Conservation (phyloP, 2,329 filamentous ascomycete genomes). For the Sarocladium brachiariae region DNA sequence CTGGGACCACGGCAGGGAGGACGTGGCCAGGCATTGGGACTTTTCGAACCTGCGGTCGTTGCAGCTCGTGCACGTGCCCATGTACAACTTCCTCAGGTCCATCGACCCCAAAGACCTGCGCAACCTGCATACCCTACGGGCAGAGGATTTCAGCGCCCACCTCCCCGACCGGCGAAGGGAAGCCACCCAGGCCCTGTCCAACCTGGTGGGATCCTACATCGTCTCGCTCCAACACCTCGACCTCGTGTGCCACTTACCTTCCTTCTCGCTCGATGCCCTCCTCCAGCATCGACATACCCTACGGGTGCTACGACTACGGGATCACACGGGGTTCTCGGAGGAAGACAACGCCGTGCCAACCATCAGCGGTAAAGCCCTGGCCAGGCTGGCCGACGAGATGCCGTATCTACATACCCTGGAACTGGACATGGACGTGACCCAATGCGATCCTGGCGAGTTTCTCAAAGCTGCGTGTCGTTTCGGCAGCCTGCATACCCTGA, state of each 20-base stretch:
- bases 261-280: slow-evolving; percentile 34
- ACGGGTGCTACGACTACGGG: slow-evolving; percentile 32
- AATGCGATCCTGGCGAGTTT: slow-evolving; percentile 29
- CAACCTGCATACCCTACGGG: slow-evolving; percentile 29
- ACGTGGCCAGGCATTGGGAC: slow-evolving; percentile 37
- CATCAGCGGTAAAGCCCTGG: slow-evolving; percentile 26
- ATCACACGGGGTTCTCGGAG: slow-evolving; percentile 38
- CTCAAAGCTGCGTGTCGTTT: slow-evolving; percentile 33
- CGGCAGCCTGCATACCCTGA: slow-evolving; percentile 31
- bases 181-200: slow-evolving; percentile 31
- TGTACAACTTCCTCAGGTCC: slow-evolving; percentile 37
- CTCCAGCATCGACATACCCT: slow-evolving; percentile 31
- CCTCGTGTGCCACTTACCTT: slow-evolving; percentile 33
- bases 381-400: slow-evolving; percentile 25
- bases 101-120: slow-evolving; percentile 30
- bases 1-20: slow-evolving; percentile 35
- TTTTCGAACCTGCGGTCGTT: slow-evolving; percentile 36
- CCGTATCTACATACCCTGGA: slow-evolving; percentile 33
- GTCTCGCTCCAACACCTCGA: slow-evolving; percentile 29
- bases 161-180: slow-evolving; percentile 29
- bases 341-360: slow-evolving; percentile 36
- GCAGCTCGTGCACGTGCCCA: slow-evolving; percentile 35
- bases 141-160: slow-evolving; percentile 40
- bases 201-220: slow-evolving; percentile 31
- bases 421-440: slow-evolving; percentile 37